Evolutionary conservation across 1,139 yeast species (phyloP), one percentile per base, ranked within the genome.

Genomic region (Kurtzmaniella quercitrusa): DNA sequence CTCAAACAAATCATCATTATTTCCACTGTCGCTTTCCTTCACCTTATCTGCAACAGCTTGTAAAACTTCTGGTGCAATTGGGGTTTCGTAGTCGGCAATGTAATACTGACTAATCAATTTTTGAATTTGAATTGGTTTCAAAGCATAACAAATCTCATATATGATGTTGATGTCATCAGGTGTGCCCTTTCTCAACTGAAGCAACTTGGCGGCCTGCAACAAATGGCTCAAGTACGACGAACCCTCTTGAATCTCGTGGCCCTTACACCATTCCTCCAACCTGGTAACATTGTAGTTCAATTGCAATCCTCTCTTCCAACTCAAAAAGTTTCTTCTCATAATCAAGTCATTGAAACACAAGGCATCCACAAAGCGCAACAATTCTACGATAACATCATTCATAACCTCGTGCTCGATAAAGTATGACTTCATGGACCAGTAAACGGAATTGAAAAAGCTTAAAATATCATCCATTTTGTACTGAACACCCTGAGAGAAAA

Each of bases 291-390:
- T 94, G 69, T 94, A 94, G 62, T 91, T 93, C 66, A 94, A 81
- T 67, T 94, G 98, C 52, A 94, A 76, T 43, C 98, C 98, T 60
- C 98, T 84, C 72, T 93, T 93, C 98, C 98, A 94, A 12, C 96
- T 85, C 59, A 93, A 73, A 66, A 91, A 94, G 66, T 85, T 86
- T 63, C 97, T 81, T 70, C 96, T 83, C 96, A 93, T 87, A 44
- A 94, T 82, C 66, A 94, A 74, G 61, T 94, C 98, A 61, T 94
- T 94, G 76, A 94, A 94, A 66, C 98, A 89, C 53, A 83, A 80
- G 16, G 96, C 95, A 63, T 95, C 97, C 45, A 94, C 89, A 60
- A 86, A 85, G 59, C 85, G 82, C 56, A 94, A 73, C 53, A 93
- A 71, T 57, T 91, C 97, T 50, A 84, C 75, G 28, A 93, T 81